These are phyloP conservation scores for Fusarium falciforme DNA, from an alignment of 2,329 filamentous ascomycete species.

Conservation along the genomic window DNA sequence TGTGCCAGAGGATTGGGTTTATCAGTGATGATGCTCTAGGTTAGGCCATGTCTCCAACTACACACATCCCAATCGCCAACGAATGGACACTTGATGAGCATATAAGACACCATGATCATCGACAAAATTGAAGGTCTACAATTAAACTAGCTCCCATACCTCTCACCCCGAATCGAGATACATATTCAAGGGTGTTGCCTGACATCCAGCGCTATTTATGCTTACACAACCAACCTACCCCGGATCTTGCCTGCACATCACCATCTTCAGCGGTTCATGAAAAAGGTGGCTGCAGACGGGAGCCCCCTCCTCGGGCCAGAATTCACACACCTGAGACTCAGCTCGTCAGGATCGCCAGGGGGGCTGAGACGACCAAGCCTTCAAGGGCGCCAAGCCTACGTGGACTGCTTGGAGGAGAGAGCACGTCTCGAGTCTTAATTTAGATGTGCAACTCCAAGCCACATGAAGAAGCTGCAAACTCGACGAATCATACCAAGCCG, in stretches of 20 bases:
- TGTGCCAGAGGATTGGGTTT: neutral
- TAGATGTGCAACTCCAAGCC: neutral
- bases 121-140: neutral
- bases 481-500: constrained; percentile 1
- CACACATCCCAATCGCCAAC: neutral
- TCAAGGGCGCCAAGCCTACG: neutral
- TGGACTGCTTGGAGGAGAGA: neutral
- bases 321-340: neutral
- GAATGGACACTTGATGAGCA: neutral
- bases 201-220: neutral
- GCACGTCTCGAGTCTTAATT: neutral
- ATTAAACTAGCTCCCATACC: neutral
- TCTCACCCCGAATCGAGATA: neutral
- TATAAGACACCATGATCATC: neutral
- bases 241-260: neutral
- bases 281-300: neutral
- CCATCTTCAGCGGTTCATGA: neutral
- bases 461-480: neutral
- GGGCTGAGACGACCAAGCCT: neutral
- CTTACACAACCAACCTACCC: neutral
- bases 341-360: neutral
- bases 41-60: neutral
- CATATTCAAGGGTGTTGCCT: neutral
- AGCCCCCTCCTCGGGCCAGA: neutral
- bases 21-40: neutral